Percentiles rank a stretch among this genome's conserved stretches.
phyloP scores from a whole-genome alignment of 257 asterid genomes.

The Petunia axillaris region DNA sequence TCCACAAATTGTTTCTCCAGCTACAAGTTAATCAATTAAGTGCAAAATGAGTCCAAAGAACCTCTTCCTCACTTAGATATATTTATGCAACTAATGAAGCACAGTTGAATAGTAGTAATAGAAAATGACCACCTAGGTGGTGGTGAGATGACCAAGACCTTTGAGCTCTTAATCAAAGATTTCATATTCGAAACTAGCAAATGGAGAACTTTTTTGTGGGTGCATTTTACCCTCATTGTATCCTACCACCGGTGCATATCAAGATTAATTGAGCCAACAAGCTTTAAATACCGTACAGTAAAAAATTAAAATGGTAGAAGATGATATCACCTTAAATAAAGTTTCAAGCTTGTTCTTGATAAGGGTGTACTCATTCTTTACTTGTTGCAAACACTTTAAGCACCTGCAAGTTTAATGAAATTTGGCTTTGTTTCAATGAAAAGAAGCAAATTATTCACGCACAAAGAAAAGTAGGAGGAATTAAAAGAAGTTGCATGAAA shows the following conservation, averaged over 20 bases:
- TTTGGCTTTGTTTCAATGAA: neutral
- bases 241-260: too few species aligned
- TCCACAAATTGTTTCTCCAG: slow-evolving; percentile 45
- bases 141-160: too few species aligned
- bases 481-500: neutral
- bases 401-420: slow-evolving; percentile 51
- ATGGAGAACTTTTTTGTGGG: too few species aligned
- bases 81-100: neutral
- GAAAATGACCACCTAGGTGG: too few species aligned
- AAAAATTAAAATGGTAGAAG: neutral
- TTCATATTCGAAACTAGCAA: too few species aligned
- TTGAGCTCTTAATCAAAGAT: too few species aligned
- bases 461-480: neutral
- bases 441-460: neutral
- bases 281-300: neutral
- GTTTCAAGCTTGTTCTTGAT: slow-evolving; percentile 78
- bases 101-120: neutral
- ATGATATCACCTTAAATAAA: slow-evolving; percentile 61
- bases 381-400: slow-evolving; percentile 63
- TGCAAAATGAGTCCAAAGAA: neutral
- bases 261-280: too few species aligned
- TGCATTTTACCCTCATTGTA: too few species aligned
- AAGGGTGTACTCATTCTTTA: slow-evolving; percentile 59
- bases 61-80: neutral
- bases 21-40: slow-evolving; percentile 29